Evolutionary conservation across 2,329 filamentous ascomycete genomes (phyloP), one percentile per base, ranked within the genome.

Genomic region (Ceratocystis colombiana): DNA sequence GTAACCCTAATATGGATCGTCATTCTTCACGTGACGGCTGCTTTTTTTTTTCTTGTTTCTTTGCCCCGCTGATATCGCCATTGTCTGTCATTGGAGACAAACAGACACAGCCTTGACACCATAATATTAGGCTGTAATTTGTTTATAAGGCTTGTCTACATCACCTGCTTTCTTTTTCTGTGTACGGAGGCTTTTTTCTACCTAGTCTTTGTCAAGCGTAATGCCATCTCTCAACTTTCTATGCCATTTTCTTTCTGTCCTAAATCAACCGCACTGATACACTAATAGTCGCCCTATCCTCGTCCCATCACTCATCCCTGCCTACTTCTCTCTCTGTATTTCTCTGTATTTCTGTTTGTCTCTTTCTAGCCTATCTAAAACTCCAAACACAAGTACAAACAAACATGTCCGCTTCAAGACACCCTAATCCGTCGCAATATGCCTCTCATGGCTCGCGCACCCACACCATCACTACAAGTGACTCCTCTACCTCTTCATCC

Each of bases 401-500:
- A 53, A 22, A 28, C 55, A 63, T 63, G 12, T 62, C 17, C n/a
- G 22, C 37, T 17, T 53, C 37, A 61, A 62, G 64, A 41, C 66
- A 12, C 57, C 63, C 28, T 45, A 68, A 57, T 44, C 50, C 20
- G 1, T 48, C 57, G 17, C 44, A 41, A 3, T 48, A 48, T 6
- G 41, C 66, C 37, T 28, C 63, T 10, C 37, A 22, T 28, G 59
- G 62, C 37, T 62, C 66, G 4, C 59, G 46, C n/a, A 46, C 64
- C 6, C 64, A 61, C 55, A 64, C 66, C n/a, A 45, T 61, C 22
- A 62, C 62, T 5, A 22, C 37, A 20, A 53, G 45, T 37, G 63
- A 57, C 3, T 22, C 64, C 17, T 17, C 22, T 44, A 28, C 22
- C 10, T 22, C 61, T 25, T 22, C 66, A 5, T 48, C 66, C 4